Evolutionary conservation across 352 stramenopile species (phyloP), one percentile per base, ranked within the genome.

Genomic region (Pythium insidiosum): DNA sequence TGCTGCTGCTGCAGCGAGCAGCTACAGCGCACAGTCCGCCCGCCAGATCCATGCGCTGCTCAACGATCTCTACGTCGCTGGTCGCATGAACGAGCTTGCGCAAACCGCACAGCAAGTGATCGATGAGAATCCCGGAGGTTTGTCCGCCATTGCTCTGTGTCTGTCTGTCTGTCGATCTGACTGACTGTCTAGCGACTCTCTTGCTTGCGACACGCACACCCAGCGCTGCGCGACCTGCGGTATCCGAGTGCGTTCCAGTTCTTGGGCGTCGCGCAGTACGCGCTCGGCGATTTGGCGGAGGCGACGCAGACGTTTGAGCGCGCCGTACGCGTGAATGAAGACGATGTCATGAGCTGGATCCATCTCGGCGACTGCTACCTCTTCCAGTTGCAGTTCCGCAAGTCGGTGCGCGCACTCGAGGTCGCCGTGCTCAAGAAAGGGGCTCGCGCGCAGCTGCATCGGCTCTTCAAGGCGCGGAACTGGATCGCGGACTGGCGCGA

Each of bases 401-500:
- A 81, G 28, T 73, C 79, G 1, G 64, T 66, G 1, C 28, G 19
- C 4, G 73, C 63, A 21, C 61, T 88, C 16, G 68, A 83, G 36
- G 47, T 75, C 15, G 79, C 61, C 0, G 57, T 84, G 22, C 25
- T 68, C 12, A 34, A 69, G 23, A 72, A 83, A 26, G 59, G 63
- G 0, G 55, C 60, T 12, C 46, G 35, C 7, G 26, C 47, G 5
- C 56, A 76, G 19, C 37, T 66, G 29, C 61, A 79, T 35, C 47
- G 60, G 4, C 52, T 92, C 3, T 68, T 81, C 34, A 89, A 88
- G 38, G 63, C 68, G 11, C 60, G 71, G 6, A 83, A 74, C 36
- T 88, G 73, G 79, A 65, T 88, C 45, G 68, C 73, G 6, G 53
- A 68, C 47, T 92, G 79, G 79, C 48, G 58, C 6, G 74, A 82